Evolutionary conservation across 2,329 filamentous ascomycete genomes (phyloP).

Genomic region (Colletotrichum liriopes): DNA sequence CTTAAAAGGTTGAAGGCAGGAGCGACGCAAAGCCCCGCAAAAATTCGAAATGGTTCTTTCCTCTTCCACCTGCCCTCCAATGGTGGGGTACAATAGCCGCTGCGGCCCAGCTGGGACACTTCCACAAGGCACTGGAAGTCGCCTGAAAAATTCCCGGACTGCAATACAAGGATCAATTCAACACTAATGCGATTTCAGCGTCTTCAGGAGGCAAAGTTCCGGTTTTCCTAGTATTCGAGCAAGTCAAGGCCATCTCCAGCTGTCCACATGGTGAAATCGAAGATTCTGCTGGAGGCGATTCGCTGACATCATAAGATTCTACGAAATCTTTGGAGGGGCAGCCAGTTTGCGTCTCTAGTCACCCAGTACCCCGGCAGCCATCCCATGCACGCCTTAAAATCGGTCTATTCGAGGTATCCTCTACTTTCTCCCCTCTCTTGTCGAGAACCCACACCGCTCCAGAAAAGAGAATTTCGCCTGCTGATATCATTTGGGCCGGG

Average conservation of each 20-base stretch:
- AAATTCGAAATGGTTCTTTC: constrained; percentile 41
- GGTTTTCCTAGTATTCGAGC: constrained; percentile 22
- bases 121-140: constrained; percentile 25
- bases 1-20: constrained; percentile 41
- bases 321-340: constrained; percentile 34
- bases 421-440: constrained; percentile 16
- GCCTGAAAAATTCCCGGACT: constrained; percentile 27
- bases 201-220: constrained; percentile 26
- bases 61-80: constrained; percentile 40
- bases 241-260: background rate
- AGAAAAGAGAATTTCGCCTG: constrained; percentile 27
- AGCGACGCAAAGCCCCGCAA: constrained; percentile 42
- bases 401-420: constrained; percentile 22
- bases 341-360: constrained; percentile 14
- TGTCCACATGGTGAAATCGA: constrained; percentile 17
- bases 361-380: constrained; percentile 16
- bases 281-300: constrained; percentile 24
- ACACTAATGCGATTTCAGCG: constrained; percentile 23
- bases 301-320: constrained; percentile 41
- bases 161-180: constrained; percentile 27
- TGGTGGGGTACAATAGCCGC: constrained; percentile 37
- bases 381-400: constrained; percentile 19
- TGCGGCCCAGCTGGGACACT: constrained; percentile 31
- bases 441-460: constrained; percentile 30
- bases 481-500: constrained; percentile 36